Conservation (phyloP, 2,329 filamentous ascomycete genomes). For the Paraphaeosphaeria sporulosa region DNA sequence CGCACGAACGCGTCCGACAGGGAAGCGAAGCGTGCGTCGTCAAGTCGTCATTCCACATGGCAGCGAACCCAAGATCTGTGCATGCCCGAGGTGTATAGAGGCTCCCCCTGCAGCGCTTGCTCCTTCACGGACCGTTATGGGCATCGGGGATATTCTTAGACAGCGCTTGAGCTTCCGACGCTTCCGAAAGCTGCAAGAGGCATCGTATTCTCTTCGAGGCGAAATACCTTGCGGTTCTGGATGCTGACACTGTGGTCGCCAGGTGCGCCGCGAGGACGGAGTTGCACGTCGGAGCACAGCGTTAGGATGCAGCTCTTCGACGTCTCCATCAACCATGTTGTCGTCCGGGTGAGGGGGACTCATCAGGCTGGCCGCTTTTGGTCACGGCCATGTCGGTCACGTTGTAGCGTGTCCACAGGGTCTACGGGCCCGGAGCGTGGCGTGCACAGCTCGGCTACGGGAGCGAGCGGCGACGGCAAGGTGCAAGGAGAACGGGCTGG, state of each 20-base stretch:
- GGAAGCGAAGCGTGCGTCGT: background rate
- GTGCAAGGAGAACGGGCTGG: background rate
- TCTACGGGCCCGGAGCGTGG: no score
- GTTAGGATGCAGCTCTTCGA: background rate
- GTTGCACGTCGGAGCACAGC: background rate
- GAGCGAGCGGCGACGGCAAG: background rate
- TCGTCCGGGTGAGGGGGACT: no score
- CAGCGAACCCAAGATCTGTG: conserved; percentile 4
- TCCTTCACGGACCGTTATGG: background rate
- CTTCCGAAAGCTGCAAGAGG: no score
- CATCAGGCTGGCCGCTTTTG: no score
- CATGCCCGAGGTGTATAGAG: background rate
- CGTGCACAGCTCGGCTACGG: no score
- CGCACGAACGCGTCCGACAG: background rate
- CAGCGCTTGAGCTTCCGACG: background rate
- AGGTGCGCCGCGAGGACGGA: background rate
- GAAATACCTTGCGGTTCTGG: no score
- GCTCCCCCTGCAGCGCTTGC: background rate
- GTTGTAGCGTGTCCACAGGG: no score
- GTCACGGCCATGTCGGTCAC: no score
- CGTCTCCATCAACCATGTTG: background rate
- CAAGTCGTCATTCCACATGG: background rate
- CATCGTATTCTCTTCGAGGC: no score
- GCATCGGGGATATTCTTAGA: conserved; percentile 1
- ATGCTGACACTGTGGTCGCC: no score